Percentiles rank a stretch among this genome's conserved stretches.
Evolutionary conservation across 208 protist genomes (phyloP).

Genomic region (Leishmania martiniquensis): DNA sequence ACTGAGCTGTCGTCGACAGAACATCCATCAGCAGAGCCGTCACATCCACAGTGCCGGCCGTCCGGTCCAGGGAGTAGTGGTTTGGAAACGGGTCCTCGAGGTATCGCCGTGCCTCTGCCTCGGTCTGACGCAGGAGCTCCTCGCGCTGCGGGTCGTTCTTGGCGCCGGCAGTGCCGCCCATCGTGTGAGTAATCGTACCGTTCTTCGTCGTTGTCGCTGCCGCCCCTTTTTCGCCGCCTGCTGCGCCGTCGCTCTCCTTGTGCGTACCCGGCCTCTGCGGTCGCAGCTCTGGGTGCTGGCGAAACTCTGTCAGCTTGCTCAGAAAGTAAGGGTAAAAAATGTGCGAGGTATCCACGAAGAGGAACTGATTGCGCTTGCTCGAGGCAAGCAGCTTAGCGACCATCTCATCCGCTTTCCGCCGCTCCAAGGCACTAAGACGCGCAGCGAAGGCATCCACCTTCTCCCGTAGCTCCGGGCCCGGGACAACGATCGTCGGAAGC

Average conservation of each 20-base stretch:
- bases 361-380: constrained; percentile 73
- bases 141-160: constrained; percentile 60
- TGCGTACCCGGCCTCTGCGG: constrained; percentile 41
- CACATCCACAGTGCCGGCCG: constrained; percentile 70
- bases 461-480: constrained; percentile 78
- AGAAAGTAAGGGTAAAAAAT: constrained; percentile 93
- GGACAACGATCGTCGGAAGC: constrained; percentile 72
- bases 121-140: constrained; percentile 70
- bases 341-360: constrained; percentile 83
- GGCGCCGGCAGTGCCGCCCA: constrained; percentile 58
- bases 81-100: constrained; percentile 81
- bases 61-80: constrained; percentile 67
- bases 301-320: constrained; percentile 81
- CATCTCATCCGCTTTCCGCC: constrained; percentile 80
- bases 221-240: constrained; percentile 15
- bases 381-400: constrained; percentile 82
- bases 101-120: constrained; percentile 76
- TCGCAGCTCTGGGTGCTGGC: constrained; percentile 69
- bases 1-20: constrained; percentile 83
- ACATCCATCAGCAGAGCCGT: constrained; percentile 69
- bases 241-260: constrained; percentile 21
- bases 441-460: constrained; percentile 81
- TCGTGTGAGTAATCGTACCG: constrained; percentile 56
- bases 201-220: constrained; percentile 31
- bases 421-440: constrained; percentile 68